Base-by-base conservation (phyloP, 768 basidiomycete genomes). In the Xerocomellus amylosporus region DNA sequence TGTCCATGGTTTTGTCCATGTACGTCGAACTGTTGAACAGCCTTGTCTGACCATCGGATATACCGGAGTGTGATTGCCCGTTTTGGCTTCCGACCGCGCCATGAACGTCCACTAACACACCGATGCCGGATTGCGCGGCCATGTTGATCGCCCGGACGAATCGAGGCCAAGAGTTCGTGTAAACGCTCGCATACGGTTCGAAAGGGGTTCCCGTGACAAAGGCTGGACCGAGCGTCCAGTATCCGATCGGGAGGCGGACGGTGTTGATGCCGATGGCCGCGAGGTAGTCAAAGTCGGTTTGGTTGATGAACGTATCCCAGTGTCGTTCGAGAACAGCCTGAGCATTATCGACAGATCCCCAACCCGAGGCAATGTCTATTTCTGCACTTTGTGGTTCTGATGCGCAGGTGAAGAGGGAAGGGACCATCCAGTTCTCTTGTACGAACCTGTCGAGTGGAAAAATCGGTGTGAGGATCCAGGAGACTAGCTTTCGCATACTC, bases 361-460 rank as follows among this genome's bases (percentile, higher is more conserved):
- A 88, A 3, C 87, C 87, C 17, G 71, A 76, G 6, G 87, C 86
- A 38, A 90, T 79, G 64, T 88, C 86, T 34, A 84, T 65, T 64
- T 89, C 88, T 2, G 86, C 78, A 2, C 71, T 61, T 60, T 75
- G 73, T 14, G 73, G 60, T 4, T 77, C 85, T 20, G 74, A 64
- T 4, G 87, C 86, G 51, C 84, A 84, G 5, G 62, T 59, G 64
- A 87, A 89, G 28, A 86, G 51, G 31, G 84, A 84, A 4, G 86
- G 84, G 1, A 80, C 80, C 83, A 90, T 87, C 87, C 88, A 90
- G 20, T 77, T 71, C 66, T 90, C 87, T 53, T 84, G 80, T 7
- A 87, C 85, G 63, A 88, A 87, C 84, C 84, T 86, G 47, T 1
- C 33, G 9, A 24, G 2, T 14, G 12, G 13, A 41, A 39, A 30